Conservation (phyloP, 2,329 filamentous ascomycete species). For the Coleophoma eucalyptorum region DNA sequence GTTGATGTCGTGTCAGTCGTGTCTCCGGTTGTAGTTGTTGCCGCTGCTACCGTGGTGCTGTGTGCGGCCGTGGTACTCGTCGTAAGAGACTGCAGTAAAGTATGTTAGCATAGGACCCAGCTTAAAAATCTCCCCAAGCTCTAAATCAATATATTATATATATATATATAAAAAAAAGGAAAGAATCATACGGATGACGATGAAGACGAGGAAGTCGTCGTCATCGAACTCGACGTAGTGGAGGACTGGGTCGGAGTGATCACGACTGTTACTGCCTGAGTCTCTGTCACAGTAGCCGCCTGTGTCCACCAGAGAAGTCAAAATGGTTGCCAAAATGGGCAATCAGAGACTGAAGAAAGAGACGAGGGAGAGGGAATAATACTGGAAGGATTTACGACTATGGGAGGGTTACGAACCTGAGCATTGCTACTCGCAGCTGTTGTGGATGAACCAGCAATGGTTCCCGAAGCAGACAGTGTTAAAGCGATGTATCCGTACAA, state of each 20-base stretch:
- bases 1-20: conserved; percentile 17
- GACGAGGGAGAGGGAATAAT: too few species aligned
- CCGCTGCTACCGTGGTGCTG: neutral
- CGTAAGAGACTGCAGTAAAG: too few species aligned
- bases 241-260: neutral
- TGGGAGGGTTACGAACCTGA: conserved; percentile 18
- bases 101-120: conserved; percentile 1
- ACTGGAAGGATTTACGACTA: too few species aligned
- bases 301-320: conserved; percentile 24
- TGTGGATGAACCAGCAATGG: conserved; percentile 25
- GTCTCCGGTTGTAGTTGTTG: conserved; percentile 8
- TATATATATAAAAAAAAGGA: neutral
- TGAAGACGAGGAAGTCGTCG: conserved; percentile 2
- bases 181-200: conserved; percentile 31
- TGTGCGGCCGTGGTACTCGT: conserved; percentile 1
- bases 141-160: conserved; percentile 8
- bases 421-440: conserved; percentile 11
- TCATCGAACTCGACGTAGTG: conserved; percentile 6
- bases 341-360: neutral
- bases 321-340: conserved; percentile 24
- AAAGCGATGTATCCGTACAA: conserved; percentile 65
- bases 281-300: conserved; percentile 21
- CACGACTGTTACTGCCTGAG: conserved; percentile 24
- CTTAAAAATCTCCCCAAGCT: neutral
- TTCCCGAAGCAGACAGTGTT: conserved; percentile 52